Conservation (phyloP, 805 yeast genomes). For the Brettanomyces naardenensis region DNA sequence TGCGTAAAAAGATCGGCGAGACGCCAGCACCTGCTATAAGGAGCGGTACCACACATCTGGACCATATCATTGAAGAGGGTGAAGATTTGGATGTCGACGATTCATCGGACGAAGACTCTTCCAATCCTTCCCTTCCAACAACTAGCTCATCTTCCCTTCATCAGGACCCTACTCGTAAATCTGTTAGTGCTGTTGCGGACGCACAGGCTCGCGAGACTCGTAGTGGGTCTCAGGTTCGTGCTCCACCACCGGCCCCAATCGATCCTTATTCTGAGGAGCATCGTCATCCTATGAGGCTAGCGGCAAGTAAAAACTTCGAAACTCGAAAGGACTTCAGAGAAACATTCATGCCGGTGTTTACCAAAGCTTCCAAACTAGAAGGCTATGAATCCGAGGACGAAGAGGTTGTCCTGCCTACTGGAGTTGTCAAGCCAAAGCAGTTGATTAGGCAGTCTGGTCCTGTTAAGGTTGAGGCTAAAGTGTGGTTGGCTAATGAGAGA, state of each 20-base stretch:
- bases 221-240: not conserved
- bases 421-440: slow-evolving; percentile 74
- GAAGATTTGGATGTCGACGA: slow-evolving; percentile 32
- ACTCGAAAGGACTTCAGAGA: slow-evolving; percentile 15
- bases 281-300: slow-evolving; percentile 4
- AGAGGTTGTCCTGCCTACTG: slow-evolving; percentile 80
- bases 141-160: slow-evolving; percentile 1
- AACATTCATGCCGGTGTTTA: slow-evolving; percentile 25
- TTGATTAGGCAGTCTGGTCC: slow-evolving; percentile 87
- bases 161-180: not conserved
- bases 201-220: not conserved
- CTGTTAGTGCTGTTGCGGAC: not conserved
- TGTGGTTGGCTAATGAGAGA: slow-evolving; percentile 97
- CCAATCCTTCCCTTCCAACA: slow-evolving; percentile 24
- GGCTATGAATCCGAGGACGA: slow-evolving; percentile 73
- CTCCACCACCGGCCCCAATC: slow-evolving; percentile 1
- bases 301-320: slow-evolving; percentile 4
- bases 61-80: slow-evolving; percentile 24
- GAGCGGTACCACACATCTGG: slow-evolving; percentile 21
- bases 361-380: slow-evolving; percentile 25
- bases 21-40: slow-evolving; percentile 26
- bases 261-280: slow-evolving; percentile 4
- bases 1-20: slow-evolving; percentile 37
- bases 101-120: slow-evolving; percentile 43
- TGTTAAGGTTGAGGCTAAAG: slow-evolving; percentile 91